These are phyloP conservation scores for Nicotiana noctiflora DNA, from an alignment of 257 asterid species.

Conservation along the genomic window DNA sequence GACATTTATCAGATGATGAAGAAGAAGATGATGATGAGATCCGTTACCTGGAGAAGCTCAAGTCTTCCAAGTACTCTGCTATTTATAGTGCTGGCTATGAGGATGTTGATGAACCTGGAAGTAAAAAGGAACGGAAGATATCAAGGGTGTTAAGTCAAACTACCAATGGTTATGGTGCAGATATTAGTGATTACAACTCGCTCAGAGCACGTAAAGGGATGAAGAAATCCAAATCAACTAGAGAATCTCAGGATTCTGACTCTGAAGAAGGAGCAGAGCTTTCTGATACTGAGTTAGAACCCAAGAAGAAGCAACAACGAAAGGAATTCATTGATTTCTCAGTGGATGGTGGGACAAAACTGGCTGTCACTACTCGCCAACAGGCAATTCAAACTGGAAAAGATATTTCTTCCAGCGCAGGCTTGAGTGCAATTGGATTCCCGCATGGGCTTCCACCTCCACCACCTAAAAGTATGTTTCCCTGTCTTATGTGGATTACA, in stretches of 20 bases:
- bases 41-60: conserved; percentile 64
- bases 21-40: conserved; percentile 62
- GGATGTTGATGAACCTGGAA: conserved; percentile 40
- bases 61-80: conserved; percentile 33
- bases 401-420: conserved; percentile 32
- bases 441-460: conserved; percentile 73
- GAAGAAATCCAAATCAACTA: conserved; percentile 25
- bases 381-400: conserved; percentile 42
- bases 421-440: conserved; percentile 44
- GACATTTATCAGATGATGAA: conserved; percentile 35
- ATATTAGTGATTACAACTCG: conserved; percentile 28
- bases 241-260: conserved; percentile 41
- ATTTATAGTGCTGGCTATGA: conserved; percentile 31
- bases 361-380: conserved; percentile 61
- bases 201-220: conserved; percentile 39
- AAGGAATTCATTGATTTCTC: conserved; percentile 26
- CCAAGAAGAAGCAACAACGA: conserved; percentile 32
- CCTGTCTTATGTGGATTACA: conserved; percentile 3
- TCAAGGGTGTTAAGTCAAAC: conserved; percentile 40
- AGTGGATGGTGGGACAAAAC: conserved; percentile 29
- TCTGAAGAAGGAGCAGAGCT: conserved; percentile 44
- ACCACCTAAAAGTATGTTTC: conserved; percentile 63
- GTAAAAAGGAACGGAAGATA: conserved; percentile 36
- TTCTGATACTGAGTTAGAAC: conserved; percentile 45
- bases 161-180: conserved; percentile 23